Evolutionary conservation across 306 rosid species (phyloP), one percentile per base, ranked within the genome.

Genomic region (Cicer judaicum): DNA sequence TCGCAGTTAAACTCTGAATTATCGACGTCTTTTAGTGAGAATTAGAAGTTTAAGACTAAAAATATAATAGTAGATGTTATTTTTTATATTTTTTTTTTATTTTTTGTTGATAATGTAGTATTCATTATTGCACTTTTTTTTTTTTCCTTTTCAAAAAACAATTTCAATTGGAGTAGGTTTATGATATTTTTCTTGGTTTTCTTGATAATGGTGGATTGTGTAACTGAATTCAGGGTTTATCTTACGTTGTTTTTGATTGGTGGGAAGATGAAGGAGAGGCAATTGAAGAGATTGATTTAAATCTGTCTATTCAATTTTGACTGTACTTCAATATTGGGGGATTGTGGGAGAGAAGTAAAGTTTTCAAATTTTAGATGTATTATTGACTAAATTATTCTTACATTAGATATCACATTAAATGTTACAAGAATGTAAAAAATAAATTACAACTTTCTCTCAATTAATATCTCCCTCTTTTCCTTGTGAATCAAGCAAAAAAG

Each of bases 221-320:
- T 60, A 18, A 39, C 15, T 77, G 39, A 47, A 40, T 2, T 6
- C 8, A 59, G 62, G 56, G 38, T 79, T 80, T 47, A 61, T 24
- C n/a, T 21, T 11, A 16, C 2, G 12, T 11, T 29, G 10, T 11
- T 40, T 59, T 59, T 29, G 16, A 34, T 59, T 29, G 64, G 15
- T 2, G 4, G 41, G 65, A 59, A 59, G 42, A 29, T 34, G 18
- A 59, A 59, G 42, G 16, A 34, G 10, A 29, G 10, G 5, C 1
- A 0, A 59, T 7, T 57, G 7, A 2, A 57, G 64, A 57, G 64
- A 24, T 57, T 6, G 1, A 10, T 56, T 29, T 12, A 12, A 36
- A 36, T 40, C 7, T 59, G 64, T 24, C 5, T 29, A 59, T 29
- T 59, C 2, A 29, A 59, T 59, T 59, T 59, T 59, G 41, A 57